These are phyloP conservation scores for Bryoglossum gracile DNA, from an alignment of 495 filamentous ascomycete genomes.

Conservation along the genomic window DNA sequence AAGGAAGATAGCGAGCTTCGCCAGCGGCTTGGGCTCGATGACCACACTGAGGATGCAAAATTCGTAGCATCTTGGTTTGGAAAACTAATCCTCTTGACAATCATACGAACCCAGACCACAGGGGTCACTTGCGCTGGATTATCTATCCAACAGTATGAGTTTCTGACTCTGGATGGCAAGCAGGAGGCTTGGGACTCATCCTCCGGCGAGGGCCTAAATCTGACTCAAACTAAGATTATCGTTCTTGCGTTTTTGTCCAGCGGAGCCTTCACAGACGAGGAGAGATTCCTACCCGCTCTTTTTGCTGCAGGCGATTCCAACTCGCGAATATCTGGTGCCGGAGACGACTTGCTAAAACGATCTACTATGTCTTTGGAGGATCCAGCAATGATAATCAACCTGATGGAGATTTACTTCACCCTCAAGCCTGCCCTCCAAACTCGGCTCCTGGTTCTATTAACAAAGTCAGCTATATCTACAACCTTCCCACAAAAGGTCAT, in stretches of 20 bases:
- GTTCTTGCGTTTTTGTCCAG: conserved; percentile 67
- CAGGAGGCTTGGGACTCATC: conserved; percentile 62
- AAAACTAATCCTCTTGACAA: conserved; percentile 68
- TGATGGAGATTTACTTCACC: conserved; percentile 67
- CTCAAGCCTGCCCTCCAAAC: conserved; percentile 65
- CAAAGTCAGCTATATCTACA: conserved; percentile 64
- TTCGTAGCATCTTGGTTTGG: conserved; percentile 74
- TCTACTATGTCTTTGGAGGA: conserved; percentile 67
- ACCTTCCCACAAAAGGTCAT: conserved; percentile 57
- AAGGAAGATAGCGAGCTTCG: conserved; percentile 68
- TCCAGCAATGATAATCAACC: conserved; percentile 45
- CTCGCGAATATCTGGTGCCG: conserved; percentile 68
- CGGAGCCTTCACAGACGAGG: conserved; percentile 72
- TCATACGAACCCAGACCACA: conserved; percentile 27
- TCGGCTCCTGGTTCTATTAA: conserved; percentile 63
- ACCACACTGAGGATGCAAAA: conserved; percentile 52
- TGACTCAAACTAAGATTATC: conserved; percentile 57
- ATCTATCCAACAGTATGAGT: conserved; percentile 60
- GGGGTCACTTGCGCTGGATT: conserved; percentile 57
- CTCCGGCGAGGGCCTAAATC: conserved; percentile 53
- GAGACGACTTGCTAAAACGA: conserved; percentile 79
- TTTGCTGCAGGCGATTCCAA: conserved; percentile 77
- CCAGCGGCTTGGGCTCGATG: conserved; percentile 54
- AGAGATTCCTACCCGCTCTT: conserved; percentile 76
- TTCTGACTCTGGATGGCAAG: conserved; percentile 60